phyloP scores from a whole-genome alignment of 305 asterid species.

The Rubia tinctorum region DNA sequence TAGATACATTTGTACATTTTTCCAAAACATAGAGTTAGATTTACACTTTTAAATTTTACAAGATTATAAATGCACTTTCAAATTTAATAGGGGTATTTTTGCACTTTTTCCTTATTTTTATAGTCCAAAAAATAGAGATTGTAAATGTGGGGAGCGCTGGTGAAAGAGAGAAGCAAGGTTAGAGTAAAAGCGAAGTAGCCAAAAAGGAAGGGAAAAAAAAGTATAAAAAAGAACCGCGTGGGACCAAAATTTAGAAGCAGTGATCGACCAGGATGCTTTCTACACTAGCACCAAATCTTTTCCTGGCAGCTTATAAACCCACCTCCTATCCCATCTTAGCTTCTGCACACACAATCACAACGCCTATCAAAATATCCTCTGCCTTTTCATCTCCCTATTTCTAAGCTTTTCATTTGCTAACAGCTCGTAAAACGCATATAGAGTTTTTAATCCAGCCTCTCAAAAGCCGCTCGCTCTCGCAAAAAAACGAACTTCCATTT shows the following conservation, averaged over 20 bases:
- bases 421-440: slow-evolving; percentile 9
- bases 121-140: no score
- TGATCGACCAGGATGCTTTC: slow-evolving; percentile 17
- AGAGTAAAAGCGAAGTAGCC: slow-evolving; percentile 16
- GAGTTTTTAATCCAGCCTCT: slow-evolving; percentile 5
- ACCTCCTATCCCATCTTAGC: slow-evolving; percentile 10
- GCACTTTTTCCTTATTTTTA: no score
- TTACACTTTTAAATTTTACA: no score
- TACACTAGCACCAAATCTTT: slow-evolving; percentile 16
- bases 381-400: slow-evolving; percentile 1
- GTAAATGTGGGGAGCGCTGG: no score
- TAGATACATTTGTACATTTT: no score
- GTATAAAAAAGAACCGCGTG: slow-evolving; percentile 19
- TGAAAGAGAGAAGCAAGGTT: not conserved
- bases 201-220: not conserved
- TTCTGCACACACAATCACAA: not conserved
- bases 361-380: slow-evolving; percentile 10
- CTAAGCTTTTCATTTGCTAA: not conserved
- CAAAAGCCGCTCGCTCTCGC: slow-evolving; percentile 30
- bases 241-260: slow-evolving; percentile 15
- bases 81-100: no score
- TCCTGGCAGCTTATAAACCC: slow-evolving; percentile 22
- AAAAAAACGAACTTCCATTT: not conserved
- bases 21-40: no score
- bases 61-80: no score